Evolutionary conservation across 148 eudicot species (phyloP).

Genomic region (Talinum fruticosum): DNA sequence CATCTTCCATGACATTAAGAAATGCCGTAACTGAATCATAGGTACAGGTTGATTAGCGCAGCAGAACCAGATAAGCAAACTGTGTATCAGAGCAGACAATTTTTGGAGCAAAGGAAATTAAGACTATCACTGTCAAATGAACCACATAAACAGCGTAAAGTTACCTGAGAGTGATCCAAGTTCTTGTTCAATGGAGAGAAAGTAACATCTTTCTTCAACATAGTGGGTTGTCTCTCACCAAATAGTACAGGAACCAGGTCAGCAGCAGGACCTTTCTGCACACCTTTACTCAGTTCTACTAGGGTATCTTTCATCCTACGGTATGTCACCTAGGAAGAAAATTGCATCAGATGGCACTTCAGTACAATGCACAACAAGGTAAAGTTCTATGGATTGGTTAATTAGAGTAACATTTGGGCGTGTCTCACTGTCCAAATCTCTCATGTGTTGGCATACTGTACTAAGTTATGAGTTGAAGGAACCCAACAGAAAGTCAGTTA

Average conservation of each 20-base stretch:
- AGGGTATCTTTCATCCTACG: constrained; percentile 94
- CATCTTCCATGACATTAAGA: too few species aligned
- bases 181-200: constrained; percentile 66
- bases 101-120: neutral
- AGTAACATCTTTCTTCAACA: constrained; percentile 56
- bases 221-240: constrained; percentile 75
- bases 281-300: constrained; percentile 82
- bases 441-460: neutral
- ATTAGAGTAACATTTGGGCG: neutral
- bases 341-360: constrained; percentile 11
- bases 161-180: constrained; percentile 95
- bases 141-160: neutral
- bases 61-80: neutral
- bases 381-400: neutral
- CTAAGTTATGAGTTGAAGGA: neutral
- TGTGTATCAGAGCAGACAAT: neutral
- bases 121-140: neutral
- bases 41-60: neutral
- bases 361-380: constrained; percentile 7
- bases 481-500: neutral
- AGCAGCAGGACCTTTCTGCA: constrained; percentile 82
- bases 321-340: constrained; percentile 72
- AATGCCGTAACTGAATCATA: too few species aligned
- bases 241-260: constrained; percentile 90
- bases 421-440: neutral